Conservation (phyloP, 345 rosid genomes). For the Erysimum cheiranthoides region DNA sequence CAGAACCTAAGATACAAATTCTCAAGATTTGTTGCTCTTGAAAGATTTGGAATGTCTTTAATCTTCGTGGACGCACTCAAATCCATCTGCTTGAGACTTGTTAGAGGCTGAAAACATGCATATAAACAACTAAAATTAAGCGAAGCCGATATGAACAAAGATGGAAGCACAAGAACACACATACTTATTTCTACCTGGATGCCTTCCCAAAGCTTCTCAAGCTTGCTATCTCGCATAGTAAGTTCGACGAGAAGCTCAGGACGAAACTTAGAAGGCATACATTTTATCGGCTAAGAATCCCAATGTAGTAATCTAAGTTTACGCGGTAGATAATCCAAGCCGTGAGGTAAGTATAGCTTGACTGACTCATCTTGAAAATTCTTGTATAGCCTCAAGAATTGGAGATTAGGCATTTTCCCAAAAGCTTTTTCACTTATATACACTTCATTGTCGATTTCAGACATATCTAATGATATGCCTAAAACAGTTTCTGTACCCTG, state of each 20-base stretch:
- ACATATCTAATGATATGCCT: conserved; percentile 33
- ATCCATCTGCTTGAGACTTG: conserved; percentile 4
- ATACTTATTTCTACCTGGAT: background rate
- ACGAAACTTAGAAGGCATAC: conserved; percentile 38
- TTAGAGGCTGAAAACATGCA: conserved; percentile 1
- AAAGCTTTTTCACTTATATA: conserved; percentile 11
- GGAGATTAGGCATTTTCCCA: conserved; percentile 39
- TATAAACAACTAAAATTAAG: background rate
- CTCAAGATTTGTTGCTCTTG: conserved; percentile 31
- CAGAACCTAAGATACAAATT: conserved; percentile 22
- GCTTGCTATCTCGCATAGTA: conserved; percentile 30
- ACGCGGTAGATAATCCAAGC: conserved; percentile 30
- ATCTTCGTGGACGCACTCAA: conserved; percentile 1
- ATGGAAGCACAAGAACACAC: too few relatives aligned
- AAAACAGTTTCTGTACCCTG: conserved; percentile 38
- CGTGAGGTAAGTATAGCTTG: conserved; percentile 1
- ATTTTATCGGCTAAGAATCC: conserved; percentile 33
- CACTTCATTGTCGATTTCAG: conserved; percentile 2
- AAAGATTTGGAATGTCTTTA: conserved; percentile 22
- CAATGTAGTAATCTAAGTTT: conserved; percentile 37
- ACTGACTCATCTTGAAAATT: background rate
- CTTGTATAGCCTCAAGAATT: conserved; percentile 38
- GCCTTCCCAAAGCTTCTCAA: conserved; percentile 31
- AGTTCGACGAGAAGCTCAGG: conserved; percentile 30
- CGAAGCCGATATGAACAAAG: background rate